Percentiles rank a stretch among this genome's conserved stretches.
These are phyloP conservation scores for Arxiozyma heterogenica DNA, from an alignment of 1,139 yeast genomes.

Conservation along the genomic window DNA sequence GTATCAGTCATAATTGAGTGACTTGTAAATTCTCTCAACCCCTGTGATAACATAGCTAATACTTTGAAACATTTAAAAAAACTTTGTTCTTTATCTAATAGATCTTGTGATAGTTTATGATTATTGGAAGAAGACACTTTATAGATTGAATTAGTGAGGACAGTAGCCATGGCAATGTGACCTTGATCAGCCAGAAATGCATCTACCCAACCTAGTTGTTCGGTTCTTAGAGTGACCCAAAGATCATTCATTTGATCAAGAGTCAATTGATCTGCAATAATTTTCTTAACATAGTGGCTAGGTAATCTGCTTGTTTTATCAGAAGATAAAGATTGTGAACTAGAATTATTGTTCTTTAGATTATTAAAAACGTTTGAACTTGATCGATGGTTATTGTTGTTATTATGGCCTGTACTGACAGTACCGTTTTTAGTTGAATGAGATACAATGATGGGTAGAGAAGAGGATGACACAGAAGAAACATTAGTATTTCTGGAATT, in stretches of 20 bases:
- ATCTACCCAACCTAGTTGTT: slow-evolving; percentile 85
- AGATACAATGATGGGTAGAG: not conserved
- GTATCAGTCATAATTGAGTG: slow-evolving; percentile 48
- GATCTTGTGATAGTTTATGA: slow-evolving; percentile 26
- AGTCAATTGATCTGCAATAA: slow-evolving; percentile 62
- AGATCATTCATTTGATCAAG: slow-evolving; percentile 68
- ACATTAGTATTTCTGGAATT: not conserved
- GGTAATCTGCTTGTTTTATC: slow-evolving; percentile 40
- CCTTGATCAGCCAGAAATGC: slow-evolving; percentile 79
- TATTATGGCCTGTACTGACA: not conserved
- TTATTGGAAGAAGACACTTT: slow-evolving; percentile 17
- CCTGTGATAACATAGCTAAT: slow-evolving; percentile 45
- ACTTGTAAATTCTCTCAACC: slow-evolving; percentile 47
- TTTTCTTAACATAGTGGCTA: slow-evolving; percentile 64
- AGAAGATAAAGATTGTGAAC: slow-evolving; percentile 7
- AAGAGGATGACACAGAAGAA: not conserved
- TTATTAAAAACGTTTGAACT: not conserved
- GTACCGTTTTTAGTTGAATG: not conserved
- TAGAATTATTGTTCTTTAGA: not conserved
- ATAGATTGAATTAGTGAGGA: slow-evolving; percentile 37
- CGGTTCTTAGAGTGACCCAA: slow-evolving; percentile 88
- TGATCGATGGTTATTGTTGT: not conserved
- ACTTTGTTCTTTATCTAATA: slow-evolving; percentile 49
- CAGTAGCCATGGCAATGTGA: slow-evolving; percentile 68
- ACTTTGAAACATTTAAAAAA: slow-evolving; percentile 57